Evolutionary conservation across 352 stramenopile genomes (phyloP), one percentile per base, ranked within the genome.

Genomic region (Globisporangium lucens): DNA sequence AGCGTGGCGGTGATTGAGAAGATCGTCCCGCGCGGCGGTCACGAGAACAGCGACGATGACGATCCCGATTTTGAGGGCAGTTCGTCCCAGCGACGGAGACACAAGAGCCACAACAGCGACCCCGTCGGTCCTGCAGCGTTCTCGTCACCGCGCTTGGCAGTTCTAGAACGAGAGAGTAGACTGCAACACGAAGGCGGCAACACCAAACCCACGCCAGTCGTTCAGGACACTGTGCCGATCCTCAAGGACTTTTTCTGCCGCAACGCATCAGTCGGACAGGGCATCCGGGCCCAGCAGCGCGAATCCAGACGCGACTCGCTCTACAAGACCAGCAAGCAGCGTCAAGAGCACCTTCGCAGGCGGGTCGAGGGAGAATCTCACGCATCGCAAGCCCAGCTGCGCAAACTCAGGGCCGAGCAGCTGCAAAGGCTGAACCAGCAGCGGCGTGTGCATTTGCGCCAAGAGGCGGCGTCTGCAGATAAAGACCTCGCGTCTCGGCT

Each of bases 191-290:
- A 47, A 7, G 17, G 59, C 38, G 27, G 35, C 9, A 63, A 8
- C 10, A 66, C 17, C 35, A 27, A 59, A n/a, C 36, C 2, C 4
- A 12, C 43, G 15, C 30, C n/a, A n/a, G 33, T 20, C 15, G 30
- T 62, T 66, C 38, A 75, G 10, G 67, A 75, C 22, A 68, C 80
- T 4, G 63, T 71, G 4, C 80, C 80, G 3, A 83, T 90, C 52
- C 65, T 90, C 36, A 87, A 88, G 65, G 79, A 81, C 56, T 89
- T 89, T 52, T 89, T 90, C 63, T 84, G 61, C 51, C 80, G 81
- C 38, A 78, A 51, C n/a, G 69, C 79, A 15, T 72, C 66, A 13
- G 58, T 65, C 0, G 78, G 73, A 2, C 78, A 84, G 29, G 72
- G 77, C 30, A 52, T 84, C 15, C 80, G 82, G 13, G 68, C 65